A percentile compares a stretch with the other conserved stretches of the same genome.
Conservation (phyloP, 2,329 filamentous ascomycete genomes). For the Fusarium napiforme region DNA sequence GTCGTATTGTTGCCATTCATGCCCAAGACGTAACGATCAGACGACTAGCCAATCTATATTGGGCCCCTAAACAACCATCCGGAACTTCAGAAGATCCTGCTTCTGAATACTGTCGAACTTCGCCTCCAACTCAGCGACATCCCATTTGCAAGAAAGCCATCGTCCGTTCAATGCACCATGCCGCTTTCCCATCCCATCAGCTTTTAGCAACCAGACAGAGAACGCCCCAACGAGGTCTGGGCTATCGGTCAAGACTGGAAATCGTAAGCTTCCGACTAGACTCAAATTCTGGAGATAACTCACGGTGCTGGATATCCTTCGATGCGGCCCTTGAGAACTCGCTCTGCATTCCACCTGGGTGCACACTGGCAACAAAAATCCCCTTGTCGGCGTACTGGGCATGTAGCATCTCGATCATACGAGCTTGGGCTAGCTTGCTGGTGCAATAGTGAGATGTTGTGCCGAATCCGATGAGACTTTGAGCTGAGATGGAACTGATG, state of each 20-base stretch:
- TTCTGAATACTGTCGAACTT: not conserved
- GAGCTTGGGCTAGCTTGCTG: slow-evolving; percentile 10
- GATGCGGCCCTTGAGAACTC: not conserved
- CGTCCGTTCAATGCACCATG: not conserved
- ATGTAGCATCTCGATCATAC: not conserved
- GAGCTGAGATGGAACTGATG: slow-evolving; percentile 7
- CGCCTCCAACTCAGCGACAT: not conserved
- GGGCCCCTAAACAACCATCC: not conserved
- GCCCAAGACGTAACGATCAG: not conserved
- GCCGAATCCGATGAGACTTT: not conserved
- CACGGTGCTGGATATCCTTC: not conserved
- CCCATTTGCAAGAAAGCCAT: slow-evolving; percentile 16
- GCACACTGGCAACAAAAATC: not conserved
- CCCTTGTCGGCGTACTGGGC: not conserved
- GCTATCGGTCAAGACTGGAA: not conserved
- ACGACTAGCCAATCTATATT: accelerated
- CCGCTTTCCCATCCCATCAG: not conserved
- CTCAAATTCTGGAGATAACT: not conserved
- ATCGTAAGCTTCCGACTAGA: not conserved
- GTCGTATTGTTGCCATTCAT: not conserved
- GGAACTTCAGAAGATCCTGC: not conserved
- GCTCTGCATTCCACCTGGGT: slow-evolving; percentile 10
- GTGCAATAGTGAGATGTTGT: slow-evolving; percentile 14
- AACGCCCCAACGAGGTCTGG: slow-evolving; percentile 9
- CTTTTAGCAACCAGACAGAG: not conserved